Evolutionary conservation across 371 early-diverging fungal species (phyloP), one percentile per base, ranked within the genome.

Genomic region (Nematocida sp.): DNA sequence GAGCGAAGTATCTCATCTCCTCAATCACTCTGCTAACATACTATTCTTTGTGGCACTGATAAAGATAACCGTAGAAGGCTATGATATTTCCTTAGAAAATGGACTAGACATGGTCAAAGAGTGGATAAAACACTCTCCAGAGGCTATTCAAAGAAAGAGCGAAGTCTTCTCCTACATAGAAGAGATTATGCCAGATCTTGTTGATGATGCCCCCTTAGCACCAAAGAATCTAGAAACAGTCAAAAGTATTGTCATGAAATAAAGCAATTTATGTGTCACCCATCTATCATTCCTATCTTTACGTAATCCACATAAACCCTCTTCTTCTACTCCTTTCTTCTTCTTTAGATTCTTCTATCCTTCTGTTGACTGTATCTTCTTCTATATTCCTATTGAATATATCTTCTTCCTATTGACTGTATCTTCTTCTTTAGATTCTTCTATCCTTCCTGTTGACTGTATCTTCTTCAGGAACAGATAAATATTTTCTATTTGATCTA

Each of bases 171-270:
- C 37, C 15, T 70, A 70, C 38, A 31, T 70, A 57, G 61, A 60
- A 11, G 58, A 58, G 15, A 52, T 61, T 2, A 57, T 70, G 61
- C 58, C 34, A 17, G 74, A 70, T 31, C 13, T 70, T 9, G 32
- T 57, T 1, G 74, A 70, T 60, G 74, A 70, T 34, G 32, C 74
- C 11, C 74, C 74, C 46, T 25, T 32, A 21, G 74, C 74, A 5
- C 58, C 74, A 46, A 55, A 41, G 40, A 25, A 58, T 31, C 32
- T 70, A 21, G 52, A 70, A 41, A 23, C 3, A 19, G n/a, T 70
- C 49, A 48, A 49, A 31, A 52, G 37, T 17, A 38, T 57, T n/a
- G 23, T 34, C 15, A 15, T 37, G 3, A 66, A 66, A 66, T 66
- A 66, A 66, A 66, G 15, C 61, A 43, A 15, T 49, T 23, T 49